Conservation (phyloP, 2,329 filamentous ascomycete genomes). For the Cercospora sp. region DNA sequence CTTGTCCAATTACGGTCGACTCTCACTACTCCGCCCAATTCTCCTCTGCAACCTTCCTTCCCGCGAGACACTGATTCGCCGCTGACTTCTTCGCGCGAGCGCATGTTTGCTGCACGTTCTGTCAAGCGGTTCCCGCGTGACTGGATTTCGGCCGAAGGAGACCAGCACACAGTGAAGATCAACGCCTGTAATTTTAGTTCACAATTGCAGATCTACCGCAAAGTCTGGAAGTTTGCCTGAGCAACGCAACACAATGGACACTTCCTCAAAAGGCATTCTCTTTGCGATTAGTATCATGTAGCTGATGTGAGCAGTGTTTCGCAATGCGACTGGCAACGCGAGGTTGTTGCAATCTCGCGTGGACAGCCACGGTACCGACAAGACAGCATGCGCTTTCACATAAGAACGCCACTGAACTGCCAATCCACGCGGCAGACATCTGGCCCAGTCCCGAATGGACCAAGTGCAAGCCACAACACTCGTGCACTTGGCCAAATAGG, state of each 20-base stretch:
- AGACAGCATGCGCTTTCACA: not conserved
- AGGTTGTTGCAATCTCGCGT: conserved; percentile 8
- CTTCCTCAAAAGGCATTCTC: no score
- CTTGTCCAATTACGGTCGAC: not conserved
- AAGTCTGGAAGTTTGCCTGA: not conserved
- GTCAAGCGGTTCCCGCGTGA: conserved; percentile 1
- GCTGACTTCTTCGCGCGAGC: not conserved
- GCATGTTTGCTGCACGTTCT: conserved; percentile 5
- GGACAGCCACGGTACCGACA: conserved; percentile 6
- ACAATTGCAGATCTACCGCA: not conserved
- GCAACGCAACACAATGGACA: not conserved
- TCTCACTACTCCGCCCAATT: not conserved
- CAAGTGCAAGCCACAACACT: conserved; percentile 17
- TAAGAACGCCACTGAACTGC: conserved; percentile 8
- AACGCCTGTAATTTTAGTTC: not conserved
- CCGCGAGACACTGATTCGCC: conserved; percentile 3
- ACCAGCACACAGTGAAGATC: not conserved
- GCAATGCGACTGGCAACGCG: not conserved
- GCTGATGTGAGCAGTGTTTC: not conserved
- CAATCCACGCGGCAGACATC: conserved; percentile 5
- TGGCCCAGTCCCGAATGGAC: conserved; percentile 8
- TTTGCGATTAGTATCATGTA: not conserved
- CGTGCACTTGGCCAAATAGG: conserved; percentile 16
- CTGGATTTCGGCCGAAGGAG: not conserved
- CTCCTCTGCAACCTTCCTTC: not conserved